Base-by-base conservation (phyloP, 805 yeast genomes). In the Cyberlindnera euphorbiae region DNA sequence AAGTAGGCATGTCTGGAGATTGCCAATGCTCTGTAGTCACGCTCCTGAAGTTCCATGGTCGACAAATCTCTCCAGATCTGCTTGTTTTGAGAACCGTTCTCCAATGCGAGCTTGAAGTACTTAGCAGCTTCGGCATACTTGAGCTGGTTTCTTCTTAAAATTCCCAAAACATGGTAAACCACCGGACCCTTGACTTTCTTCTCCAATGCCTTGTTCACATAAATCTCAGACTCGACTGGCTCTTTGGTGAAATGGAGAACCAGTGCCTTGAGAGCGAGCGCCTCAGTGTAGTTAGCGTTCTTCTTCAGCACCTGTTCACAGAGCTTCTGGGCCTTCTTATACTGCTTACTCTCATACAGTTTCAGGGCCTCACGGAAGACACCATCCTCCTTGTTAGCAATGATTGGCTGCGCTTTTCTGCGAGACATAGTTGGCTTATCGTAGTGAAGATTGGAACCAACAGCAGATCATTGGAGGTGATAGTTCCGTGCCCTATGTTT, bases 231-330 rank as follows among this genome's bases (percentile, higher is more conserved):
- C 36, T 85, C 94, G 2, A 64, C 63, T 40, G 69, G 66, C 49
- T 77, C 78, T 34, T 79, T 77, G 31, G 75, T 51, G 45, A 74
- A 72, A 54, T 69, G 67, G 43, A 80, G 62, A 39, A 77, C 64
- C 35, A 94, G 67, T 2, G 95, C 97, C 60, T 90, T 90, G 52
- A 93, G 68, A 4, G 96, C 86, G 37, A 84, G 63, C 3, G 94
- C 77, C 52, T 86, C 95, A 18, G 88, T 81, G 58, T 85, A 88
- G 33, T 66, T 68, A 12, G 86, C 70, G 52, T 78, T 77, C 52
- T 84, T 86, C 66, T 86, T 85, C 52, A 90, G 60, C 48, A 84
- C 73, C 24, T 73, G 64, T 34, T 93, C 97, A 28, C 86, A 73
- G 19, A 79, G 55, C 56, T 84, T 84, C 50, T 89, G 61, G 1